These are phyloP conservation scores for Mortierella alpina DNA, from an alignment of 192 early-diverging fungal genomes.

Conservation along the genomic window DNA sequence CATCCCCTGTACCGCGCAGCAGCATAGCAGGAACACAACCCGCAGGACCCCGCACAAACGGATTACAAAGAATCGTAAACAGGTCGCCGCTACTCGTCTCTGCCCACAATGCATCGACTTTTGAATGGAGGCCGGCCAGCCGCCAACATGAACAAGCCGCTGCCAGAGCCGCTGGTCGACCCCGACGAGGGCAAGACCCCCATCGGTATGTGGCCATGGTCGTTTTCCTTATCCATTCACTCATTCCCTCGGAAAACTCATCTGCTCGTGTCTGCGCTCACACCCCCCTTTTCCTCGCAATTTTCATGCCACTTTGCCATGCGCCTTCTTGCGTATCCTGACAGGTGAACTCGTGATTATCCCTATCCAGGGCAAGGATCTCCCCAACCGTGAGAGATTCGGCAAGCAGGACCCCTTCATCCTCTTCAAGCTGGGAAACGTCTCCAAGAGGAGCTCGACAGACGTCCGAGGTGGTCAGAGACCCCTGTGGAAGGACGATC, in stretches of 20 bases:
- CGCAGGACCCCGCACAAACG: neutral
- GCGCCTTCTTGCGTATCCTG: neutral
- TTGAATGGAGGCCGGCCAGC: slow-evolving; percentile 22
- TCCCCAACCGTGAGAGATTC: slow-evolving; percentile 50
- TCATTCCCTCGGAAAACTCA: neutral
- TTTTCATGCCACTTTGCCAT: neutral
- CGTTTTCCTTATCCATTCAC: neutral
- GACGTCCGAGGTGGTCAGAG: slow-evolving; percentile 67
- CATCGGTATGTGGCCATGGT: slow-evolving; percentile 28
- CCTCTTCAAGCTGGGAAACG: slow-evolving; percentile 61
- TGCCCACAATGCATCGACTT: slow-evolving; percentile 27
- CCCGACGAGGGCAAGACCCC: slow-evolving; percentile 52
- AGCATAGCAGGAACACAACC: no score
- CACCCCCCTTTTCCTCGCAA: neutral
- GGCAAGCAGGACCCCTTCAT: slow-evolving; percentile 70
- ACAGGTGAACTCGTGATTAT: slow-evolving; percentile 50
- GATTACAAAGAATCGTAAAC: neutral
- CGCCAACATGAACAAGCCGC: slow-evolving; percentile 42
- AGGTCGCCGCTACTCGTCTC: neutral
- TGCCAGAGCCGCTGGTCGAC: slow-evolving; percentile 50
- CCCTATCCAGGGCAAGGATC: slow-evolving; percentile 50
- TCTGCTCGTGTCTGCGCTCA: neutral
- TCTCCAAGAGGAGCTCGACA: slow-evolving; percentile 59
- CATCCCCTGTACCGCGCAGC: no score
- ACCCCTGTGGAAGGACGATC: slow-evolving; percentile 66